Evolutionary conservation across 2,329 filamentous ascomycete genomes (phyloP), one percentile per base, ranked within the genome.

Genomic region (Paecilomyces fulvus): DNA sequence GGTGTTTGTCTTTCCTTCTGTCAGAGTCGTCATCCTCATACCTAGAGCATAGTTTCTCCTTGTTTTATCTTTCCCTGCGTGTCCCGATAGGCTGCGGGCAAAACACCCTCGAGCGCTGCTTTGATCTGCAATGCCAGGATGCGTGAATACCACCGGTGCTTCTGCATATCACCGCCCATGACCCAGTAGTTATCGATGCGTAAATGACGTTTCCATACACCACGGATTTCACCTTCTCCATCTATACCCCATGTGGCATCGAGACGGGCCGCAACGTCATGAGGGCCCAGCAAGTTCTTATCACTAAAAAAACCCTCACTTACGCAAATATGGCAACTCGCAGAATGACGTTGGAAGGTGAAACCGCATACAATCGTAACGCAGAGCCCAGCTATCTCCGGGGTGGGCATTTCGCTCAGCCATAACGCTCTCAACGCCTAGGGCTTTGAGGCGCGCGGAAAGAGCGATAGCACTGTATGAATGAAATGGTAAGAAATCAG

Each of bases 61-160:
- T 6, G 4, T 28, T 28, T 28, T 28, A 28, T 28, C 4, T 28
- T 7, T 7, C 25, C 25, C 7, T 28, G 7, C 21, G 51, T 63
- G 21, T 56, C 51, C 21, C 49, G 60, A 59, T 72, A 75, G 0
- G 72, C 68, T 3, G 65, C 64, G 1, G 73, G 73, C 51, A 77
- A 49, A 0, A 70, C 49, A 1, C 64, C 63, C 51, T 63, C 60
- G 17, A 66, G 31, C 7, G 56, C 58, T 7, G 68, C 74, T 62
- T 78, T 76, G 48, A 80, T 75, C 64, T 78, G 75, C 64, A 80
- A 57, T 10, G 77, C 77, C 52, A 80, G 52, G 11, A 75, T 71
- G 25, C 73, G 65, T 20, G 75, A 76, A 55, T 71, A 73, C 60
- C 73, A 68, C 28, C 77, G 67, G 3, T 70, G 69, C 48, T 74